Percentiles rank a stretch among this genome's conserved stretches.
Conservation (phyloP, 257 asterid genomes). For the Solanum pinnatisectum region DNA sequence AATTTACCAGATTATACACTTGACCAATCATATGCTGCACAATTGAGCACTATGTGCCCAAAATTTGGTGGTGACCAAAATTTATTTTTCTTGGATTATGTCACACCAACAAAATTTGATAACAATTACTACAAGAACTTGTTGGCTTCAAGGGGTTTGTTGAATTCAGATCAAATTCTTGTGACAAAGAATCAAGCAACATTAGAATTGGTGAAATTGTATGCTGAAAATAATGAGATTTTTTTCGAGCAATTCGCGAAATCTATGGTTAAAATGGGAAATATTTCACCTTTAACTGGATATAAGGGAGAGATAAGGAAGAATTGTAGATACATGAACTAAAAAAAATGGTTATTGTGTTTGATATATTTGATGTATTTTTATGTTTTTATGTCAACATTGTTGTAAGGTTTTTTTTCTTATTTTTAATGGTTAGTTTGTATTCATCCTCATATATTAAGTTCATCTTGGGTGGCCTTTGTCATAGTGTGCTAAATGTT, state of each 20-base stretch:
- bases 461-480: neutral
- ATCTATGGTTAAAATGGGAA: constrained; percentile 78
- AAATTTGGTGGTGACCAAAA: constrained; percentile 79
- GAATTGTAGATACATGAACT: constrained; percentile 57
- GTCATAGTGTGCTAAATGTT: neutral
- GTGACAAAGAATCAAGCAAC: constrained; percentile 57
- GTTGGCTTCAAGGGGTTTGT: constrained; percentile 54
- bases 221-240: constrained; percentile 38
- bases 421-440: neutral
- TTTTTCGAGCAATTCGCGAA: constrained; percentile 68
- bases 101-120: constrained; percentile 56
- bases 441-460: neutral
- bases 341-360: neutral
- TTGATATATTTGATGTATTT: neutral
- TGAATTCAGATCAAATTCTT: constrained; percentile 67
- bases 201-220: constrained; percentile 52
- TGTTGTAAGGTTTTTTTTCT: neutral
- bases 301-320: constrained; percentile 57
- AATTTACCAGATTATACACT: constrained; percentile 41
- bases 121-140: constrained; percentile 66
- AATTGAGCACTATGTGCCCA: constrained; percentile 57
- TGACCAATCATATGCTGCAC: constrained; percentile 45
- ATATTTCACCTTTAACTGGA: constrained; percentile 78
- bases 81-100: constrained; percentile 50
- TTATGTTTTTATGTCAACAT: neutral